Base-by-base conservation (phyloP, 75 land plant species). In the Gnetum montanum region DNA sequence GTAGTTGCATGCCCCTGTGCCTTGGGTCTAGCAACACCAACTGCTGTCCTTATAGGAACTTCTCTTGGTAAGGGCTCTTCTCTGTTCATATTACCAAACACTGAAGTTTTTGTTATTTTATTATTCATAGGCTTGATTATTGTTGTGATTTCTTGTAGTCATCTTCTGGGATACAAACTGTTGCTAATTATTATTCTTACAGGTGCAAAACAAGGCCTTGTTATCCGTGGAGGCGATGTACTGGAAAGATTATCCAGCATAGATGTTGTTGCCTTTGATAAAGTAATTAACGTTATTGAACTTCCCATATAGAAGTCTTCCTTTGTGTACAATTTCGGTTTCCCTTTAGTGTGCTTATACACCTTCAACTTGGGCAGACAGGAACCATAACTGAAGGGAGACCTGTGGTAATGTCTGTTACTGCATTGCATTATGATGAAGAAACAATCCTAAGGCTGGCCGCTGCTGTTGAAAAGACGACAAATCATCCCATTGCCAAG, bases 1-100 rank as follows among this genome's bases (percentile, higher is more conserved):
- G 95, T 89, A 8, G 99, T 95, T 52, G 94, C 99, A 11, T 90
- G 97, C 56, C 99, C 99, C 23, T 95, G 97, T 76, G 99, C 99
- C n/a, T 65, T 95, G 36, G 99, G 99, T 6, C 83, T 95, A 35
- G 99, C 99, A 31, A 95, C 99, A 8, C 99, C 99, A 8, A 95
- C 99, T 30, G 99, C 99, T 43, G 89, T 95, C 16, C 68, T 95
- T 40, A 88, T 95, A 41, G 99, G 99, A 36, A 95, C 96, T 18
- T 95, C 99, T 18, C 80, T 90, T 28, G 99, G 99, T 81, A 72
- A 1, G 49, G n/a, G 18, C 15, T 22, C 1, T 12, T 63, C 47
- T 28, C 6, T 26, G 11, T 31, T 23, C 8, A 27, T 24, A 29
- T n/a, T n/a, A n/a, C n/a, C n/a, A n/a, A n/a, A n/a, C n/a, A n/a